Evolutionary conservation across 352 stramenopile genomes (phyloP), one percentile per base, ranked within the genome.

Genomic region (Pythium rhizo-oryzae): DNA sequence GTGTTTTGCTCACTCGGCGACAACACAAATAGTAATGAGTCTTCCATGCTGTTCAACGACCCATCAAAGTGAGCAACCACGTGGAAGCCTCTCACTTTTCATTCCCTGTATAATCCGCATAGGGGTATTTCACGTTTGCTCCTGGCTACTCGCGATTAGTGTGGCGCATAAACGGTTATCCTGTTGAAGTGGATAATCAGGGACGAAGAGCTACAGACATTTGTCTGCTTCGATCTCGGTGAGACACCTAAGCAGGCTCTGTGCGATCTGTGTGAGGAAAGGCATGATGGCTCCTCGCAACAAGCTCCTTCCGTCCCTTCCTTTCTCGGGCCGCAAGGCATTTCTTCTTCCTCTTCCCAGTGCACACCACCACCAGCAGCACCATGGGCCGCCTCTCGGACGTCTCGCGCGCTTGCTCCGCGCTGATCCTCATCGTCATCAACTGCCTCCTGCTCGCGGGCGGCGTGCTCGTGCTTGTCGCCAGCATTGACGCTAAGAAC

Each of bases 371-470:
- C n/a, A n/a, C 30, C 49, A 16, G 28, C 44, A 46, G 11, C 28
- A 64, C 21, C 50, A 74, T 74, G 68, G 62, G 68, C 66, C 68
- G 51, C 49, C 23, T 67, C 43, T 59, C 43, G 12, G 21, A 52
- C 41, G 55, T 62, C 47, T 67, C 62, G 61, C 65, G 69, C 52
- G 12, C 54, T 9, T 70, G 57, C 62, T 59, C 73, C 53, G 70
- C 78, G 61, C 37, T 87, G 18, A 71, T 92, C 25, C 60, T 92
- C 39, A 67, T 91, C 30, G 70, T 43, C 30, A 79, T 92, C 70
- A 92, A 92, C 69, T 74, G 77, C 44, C 55, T 87, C 54, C 77
- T 92, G 19, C 80, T 85, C 53, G 58, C 83, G 6, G 84, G 79
- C 35, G 84, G 84, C 39, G 63, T 78, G 19, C 44, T 91, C n/a